These are phyloP conservation scores for Phialophora verrucosa DNA, from an alignment of 2,329 filamentous ascomycete species.

Conservation along the genomic window DNA sequence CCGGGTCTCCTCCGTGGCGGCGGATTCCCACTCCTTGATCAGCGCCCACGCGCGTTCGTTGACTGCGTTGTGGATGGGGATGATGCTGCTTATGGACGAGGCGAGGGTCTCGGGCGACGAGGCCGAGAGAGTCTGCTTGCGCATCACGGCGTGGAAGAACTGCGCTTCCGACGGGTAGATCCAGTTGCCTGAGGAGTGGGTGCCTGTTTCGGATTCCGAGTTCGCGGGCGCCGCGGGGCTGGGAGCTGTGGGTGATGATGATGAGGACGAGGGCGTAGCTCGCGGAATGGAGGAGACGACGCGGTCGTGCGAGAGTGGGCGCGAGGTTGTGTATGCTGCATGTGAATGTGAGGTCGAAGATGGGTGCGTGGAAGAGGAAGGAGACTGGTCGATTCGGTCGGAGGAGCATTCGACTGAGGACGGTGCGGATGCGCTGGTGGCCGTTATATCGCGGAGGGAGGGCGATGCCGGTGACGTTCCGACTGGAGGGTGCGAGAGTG, in stretches of 20 bases:
- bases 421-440: conserved; percentile 39
- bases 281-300: conserved; percentile 81
- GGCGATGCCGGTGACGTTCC: background rate
- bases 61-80: conserved; percentile 97
- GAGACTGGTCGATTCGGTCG: conserved; percentile 37
- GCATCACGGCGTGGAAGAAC: conserved; percentile 96
- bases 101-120: conserved; percentile 54
- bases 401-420: conserved; percentile 37
- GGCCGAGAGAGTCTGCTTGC: conserved; percentile 71
- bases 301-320: conserved; percentile 68
- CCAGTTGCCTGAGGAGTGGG: conserved; percentile 81
- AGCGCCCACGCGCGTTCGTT: conserved; percentile 96
- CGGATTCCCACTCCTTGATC: conserved; percentile 83
- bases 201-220: conserved; percentile 77
- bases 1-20: conserved; percentile 7
- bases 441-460: background rate
- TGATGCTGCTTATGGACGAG: conserved; percentile 67
- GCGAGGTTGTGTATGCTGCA: conserved; percentile 42
- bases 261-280: conserved; percentile 46
- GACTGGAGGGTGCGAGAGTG: background rate
- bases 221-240: conserved; percentile 62
- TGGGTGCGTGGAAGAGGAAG: conserved; percentile 17
- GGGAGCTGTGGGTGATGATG: conserved; percentile 24
- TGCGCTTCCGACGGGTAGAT: conserved; percentile 95
- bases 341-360: background rate